A percentile compares a stretch with the other conserved stretches of the same genome.
Evolutionary conservation across 2,329 filamentous ascomycete genomes (phyloP).

Genomic region (Fonsecaea erecta): DNA sequence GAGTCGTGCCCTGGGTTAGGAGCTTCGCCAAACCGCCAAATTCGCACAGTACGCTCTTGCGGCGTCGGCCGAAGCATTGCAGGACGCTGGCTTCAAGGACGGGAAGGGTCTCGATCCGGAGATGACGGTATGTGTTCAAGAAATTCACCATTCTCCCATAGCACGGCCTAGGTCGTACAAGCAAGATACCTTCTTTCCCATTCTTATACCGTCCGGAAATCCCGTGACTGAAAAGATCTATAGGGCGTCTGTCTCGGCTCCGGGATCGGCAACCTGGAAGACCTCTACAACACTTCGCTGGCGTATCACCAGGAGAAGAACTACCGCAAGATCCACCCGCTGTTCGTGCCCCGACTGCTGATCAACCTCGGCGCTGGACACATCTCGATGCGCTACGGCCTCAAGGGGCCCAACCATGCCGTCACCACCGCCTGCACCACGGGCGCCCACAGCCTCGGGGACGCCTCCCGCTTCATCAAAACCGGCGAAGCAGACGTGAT

Average conservation of each 20-base stretch:
- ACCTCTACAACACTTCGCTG: conserved; percentile 82
- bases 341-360: conserved; percentile 90
- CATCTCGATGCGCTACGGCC: conserved; percentile 85
- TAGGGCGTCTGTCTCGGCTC: conserved; percentile 90
- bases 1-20: conserved; percentile 46
- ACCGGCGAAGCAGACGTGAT: conserved; percentile 92
- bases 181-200: background rate
- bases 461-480: conserved; percentile 90
- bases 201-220: background rate
- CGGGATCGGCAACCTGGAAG: conserved; percentile 91
- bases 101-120: conserved; percentile 66
- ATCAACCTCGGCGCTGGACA: conserved; percentile 96
- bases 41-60: conserved; percentile 93
- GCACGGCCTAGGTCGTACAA: background rate
- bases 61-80: conserved; percentile 81
- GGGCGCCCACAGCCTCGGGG: conserved; percentile 90
- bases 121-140: conserved; percentile 60
- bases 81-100: conserved; percentile 78
- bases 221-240: background rate
- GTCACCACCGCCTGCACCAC: conserved; percentile 96
- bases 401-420: conserved; percentile 84
- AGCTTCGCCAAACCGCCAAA: conserved; percentile 79
- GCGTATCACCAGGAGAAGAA: conserved; percentile 56
- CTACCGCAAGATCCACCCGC: conserved; percentile 87
- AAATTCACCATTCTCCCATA: background rate